phyloP scores from a whole-genome alignment of 1,284 basidiomycete genomes.

The Anthracocystis setariae region DNA sequence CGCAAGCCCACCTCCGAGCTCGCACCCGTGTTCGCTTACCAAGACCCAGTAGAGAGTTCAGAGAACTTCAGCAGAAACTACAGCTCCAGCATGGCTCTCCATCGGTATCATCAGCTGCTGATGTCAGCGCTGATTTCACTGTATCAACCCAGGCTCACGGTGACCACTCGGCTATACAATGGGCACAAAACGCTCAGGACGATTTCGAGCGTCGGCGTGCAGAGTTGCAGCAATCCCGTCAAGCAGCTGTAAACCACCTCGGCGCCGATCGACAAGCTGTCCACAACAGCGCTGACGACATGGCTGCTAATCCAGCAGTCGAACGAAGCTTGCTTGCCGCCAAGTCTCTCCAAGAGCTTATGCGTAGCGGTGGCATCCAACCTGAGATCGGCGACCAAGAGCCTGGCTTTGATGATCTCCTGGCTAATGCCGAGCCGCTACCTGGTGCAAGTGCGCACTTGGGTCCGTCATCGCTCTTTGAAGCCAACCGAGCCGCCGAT shows the following conservation, averaged over 20 bases:
- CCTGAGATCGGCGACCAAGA: constrained; percentile 13
- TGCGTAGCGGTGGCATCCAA: constrained; percentile 36
- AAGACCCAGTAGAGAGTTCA: constrained; percentile 43
- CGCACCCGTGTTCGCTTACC: constrained; percentile 33
- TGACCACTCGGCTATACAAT: constrained; percentile 27
- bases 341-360: constrained; percentile 38
- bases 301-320: constrained; percentile 27
- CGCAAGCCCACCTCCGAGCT: constrained; percentile 4
- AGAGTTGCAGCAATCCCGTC: constrained; percentile 25
- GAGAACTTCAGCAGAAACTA: constrained; percentile 27
- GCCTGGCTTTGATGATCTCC: constrained; percentile 22
- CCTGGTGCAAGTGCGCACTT: constrained; percentile 3
- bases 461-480: constrained; percentile 46
- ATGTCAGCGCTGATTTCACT: not conserved
- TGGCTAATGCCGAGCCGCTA: constrained; percentile 29
- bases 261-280: not conserved
- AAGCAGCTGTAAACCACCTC: constrained; percentile 16
- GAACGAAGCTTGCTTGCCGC: constrained; percentile 42
- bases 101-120: constrained; percentile 6
- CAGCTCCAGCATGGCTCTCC: constrained; percentile 6
- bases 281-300: not conserved
- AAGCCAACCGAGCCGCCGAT: constrained; percentile 26
- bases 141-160: not conserved
- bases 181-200: constrained; percentile 37
- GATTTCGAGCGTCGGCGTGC: constrained; percentile 41